These are phyloP conservation scores for Helianthus annuus DNA, from an alignment of 129 eudicot species.

Conservation along the genomic window DNA sequence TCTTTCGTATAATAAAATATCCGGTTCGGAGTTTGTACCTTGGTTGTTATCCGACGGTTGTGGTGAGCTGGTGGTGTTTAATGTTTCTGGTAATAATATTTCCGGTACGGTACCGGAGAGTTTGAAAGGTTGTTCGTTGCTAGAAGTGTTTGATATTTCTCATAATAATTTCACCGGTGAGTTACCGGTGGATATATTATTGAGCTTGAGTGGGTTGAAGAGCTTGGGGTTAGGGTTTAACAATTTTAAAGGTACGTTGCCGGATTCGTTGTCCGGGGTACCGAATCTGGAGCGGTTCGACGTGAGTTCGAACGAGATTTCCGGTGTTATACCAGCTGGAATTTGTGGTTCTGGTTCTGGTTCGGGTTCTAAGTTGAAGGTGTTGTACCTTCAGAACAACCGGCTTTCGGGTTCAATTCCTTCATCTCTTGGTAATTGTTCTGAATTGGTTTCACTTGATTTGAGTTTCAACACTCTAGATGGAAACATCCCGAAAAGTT, in stretches of 20 bases:
- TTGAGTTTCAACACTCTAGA: slow-evolving; percentile 77
- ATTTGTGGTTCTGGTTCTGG: slow-evolving; percentile 32
- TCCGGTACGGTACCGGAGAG: slow-evolving; percentile 56
- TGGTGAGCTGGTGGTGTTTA: slow-evolving; percentile 43
- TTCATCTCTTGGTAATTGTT: slow-evolving; percentile 59
- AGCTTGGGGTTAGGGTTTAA: slow-evolving; percentile 48
- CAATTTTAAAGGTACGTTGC: slow-evolving; percentile 46
- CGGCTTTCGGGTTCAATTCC: slow-evolving; percentile 66
- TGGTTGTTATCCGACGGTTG: slow-evolving; percentile 66
- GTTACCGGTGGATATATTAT: slow-evolving; percentile 57
- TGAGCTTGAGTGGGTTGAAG: slow-evolving; percentile 53
- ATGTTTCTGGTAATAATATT: slow-evolving; percentile 63
- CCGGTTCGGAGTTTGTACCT: slow-evolving; percentile 51
- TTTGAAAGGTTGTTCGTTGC: slow-evolving; percentile 48
- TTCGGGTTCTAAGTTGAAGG: slow-evolving; percentile 35
- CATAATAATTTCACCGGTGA: slow-evolving; percentile 58
- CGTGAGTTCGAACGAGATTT: slow-evolving; percentile 60
- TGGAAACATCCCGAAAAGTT: slow-evolving; percentile 73
- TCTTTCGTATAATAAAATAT: slow-evolving; percentile 58
- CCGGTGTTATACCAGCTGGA: slow-evolving; percentile 57
- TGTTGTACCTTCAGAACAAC: slow-evolving; percentile 83
- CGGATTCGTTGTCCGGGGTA: slow-evolving; percentile 46
- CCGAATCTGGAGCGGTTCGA: slow-evolving; percentile 56
- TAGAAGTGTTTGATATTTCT: slow-evolving; percentile 35
- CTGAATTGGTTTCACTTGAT: slow-evolving; percentile 78